Evolutionary conservation across 257 asterid genomes (phyloP).

Genomic region (Penstemon eatonii): DNA sequence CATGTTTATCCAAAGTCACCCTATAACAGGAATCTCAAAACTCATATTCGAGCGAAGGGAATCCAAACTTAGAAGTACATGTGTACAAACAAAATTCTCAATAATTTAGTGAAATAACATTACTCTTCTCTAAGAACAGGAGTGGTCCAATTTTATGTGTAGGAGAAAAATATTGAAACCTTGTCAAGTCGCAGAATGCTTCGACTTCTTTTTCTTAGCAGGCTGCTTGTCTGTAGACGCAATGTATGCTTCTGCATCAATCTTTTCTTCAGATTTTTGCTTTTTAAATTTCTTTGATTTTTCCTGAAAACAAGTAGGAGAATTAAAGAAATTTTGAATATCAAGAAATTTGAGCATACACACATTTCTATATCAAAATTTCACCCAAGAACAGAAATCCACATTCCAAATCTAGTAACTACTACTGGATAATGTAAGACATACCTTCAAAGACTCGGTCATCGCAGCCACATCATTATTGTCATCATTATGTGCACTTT

Average conservation of each 20-base stretch:
- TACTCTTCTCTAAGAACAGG: too few relatives aligned
- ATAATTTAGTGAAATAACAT: too few relatives aligned
- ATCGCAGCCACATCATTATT: constrained; percentile 55
- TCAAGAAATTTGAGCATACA: not conserved
- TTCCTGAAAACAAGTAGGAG: constrained; percentile 42
- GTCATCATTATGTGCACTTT: constrained; percentile 29
- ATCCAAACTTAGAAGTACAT: too few relatives aligned
- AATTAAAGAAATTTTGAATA: not conserved
- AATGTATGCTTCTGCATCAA: constrained; percentile 61
- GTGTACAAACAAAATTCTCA: too few relatives aligned
- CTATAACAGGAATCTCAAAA: too few relatives aligned
- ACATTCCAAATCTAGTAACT: not conserved
- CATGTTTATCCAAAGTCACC: too few relatives aligned
- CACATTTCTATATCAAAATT: not conserved
- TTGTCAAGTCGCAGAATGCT: constrained; percentile 23
- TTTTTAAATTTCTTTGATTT: constrained; percentile 64
- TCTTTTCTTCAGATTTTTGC: constrained; percentile 57
- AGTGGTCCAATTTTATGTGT: too few relatives aligned
- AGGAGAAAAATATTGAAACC: not conserved
- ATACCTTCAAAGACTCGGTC: constrained; percentile 72
- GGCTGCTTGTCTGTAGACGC: constrained; percentile 44
- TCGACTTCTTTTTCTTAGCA: constrained; percentile 49
- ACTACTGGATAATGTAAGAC: not conserved
- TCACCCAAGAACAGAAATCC: not conserved
- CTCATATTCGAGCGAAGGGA: too few relatives aligned